Evolutionary conservation across 331 rosid species (phyloP).

Genomic region (Pyracantha coccinea): DNA sequence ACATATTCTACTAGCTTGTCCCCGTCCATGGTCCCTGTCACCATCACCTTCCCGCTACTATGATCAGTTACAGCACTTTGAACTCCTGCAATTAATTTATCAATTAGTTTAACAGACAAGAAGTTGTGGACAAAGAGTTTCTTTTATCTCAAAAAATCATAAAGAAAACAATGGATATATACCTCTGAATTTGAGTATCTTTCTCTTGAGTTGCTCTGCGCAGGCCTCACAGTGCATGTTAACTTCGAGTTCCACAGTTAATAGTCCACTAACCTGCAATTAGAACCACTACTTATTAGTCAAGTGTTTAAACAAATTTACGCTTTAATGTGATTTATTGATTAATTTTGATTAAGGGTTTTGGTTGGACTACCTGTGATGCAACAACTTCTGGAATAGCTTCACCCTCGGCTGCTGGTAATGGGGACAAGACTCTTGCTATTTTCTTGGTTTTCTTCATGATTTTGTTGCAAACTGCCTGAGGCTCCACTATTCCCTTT

Average conservation of each 20-base stretch:
- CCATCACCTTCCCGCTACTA: slow-evolving; percentile 61
- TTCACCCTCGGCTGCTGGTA: slow-evolving; percentile 82
- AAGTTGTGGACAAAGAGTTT: neutral
- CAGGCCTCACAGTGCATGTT: slow-evolving; percentile 94
- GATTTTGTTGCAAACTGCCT: slow-evolving; percentile 56
- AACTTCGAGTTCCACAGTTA: slow-evolving; percentile 61
- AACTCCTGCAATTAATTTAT: slow-evolving; percentile 42
- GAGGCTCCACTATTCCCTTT: slow-evolving; percentile 89
- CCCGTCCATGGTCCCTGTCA: slow-evolving; percentile 83
- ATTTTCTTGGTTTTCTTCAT: slow-evolving; percentile 63
- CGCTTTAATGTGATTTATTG: neutral
- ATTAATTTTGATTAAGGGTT: neutral
- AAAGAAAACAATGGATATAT: neutral
- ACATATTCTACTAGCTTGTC: slow-evolving; percentile 80
- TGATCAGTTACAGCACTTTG: slow-evolving; percentile 69
- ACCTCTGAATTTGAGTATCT: slow-evolving; percentile 90
- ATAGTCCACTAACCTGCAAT: slow-evolving; percentile 44
- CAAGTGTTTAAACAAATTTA: neutral
- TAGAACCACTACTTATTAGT: neutral
- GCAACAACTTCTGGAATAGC: slow-evolving; percentile 76
- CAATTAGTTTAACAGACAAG: neutral
- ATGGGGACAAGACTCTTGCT: slow-evolving; percentile 72
- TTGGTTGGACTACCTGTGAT: slow-evolving; percentile 30
- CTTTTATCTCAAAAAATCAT: neutral
- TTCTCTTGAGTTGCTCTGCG: slow-evolving; percentile 69